Evolutionary conservation across 1,284 basidiomycete genomes (phyloP), one percentile per base, ranked within the genome.

Genomic region (Marasmius oreades): DNA sequence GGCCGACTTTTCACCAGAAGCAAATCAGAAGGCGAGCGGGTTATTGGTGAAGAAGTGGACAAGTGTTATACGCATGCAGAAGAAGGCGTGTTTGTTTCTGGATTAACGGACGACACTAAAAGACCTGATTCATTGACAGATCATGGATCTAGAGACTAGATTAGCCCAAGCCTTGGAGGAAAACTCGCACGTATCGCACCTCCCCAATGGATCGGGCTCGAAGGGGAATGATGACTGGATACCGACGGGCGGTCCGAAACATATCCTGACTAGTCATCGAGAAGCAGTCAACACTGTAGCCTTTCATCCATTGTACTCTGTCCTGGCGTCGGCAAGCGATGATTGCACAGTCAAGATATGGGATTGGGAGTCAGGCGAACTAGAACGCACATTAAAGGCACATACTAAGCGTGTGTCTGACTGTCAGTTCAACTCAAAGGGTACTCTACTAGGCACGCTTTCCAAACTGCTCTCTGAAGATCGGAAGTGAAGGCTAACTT

Each of bases 1-100:
- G 66, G 66, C 69, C 22, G 83, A 82, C 55, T 86, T 85, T 62
- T 72, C 77, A 55, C 78, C 80, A 23, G 81, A 90, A 71, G 77
- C 82, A 28, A 82, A 83, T 63, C 79, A 83, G 53, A 84, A 84
- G 66, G 80, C 77, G 66, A 78, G 77, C 18, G 87, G 87, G 0
- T 68, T 92, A 58, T 71, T 92, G 57, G 87, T 88, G 67, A 91
- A 90, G 79, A 92, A 92, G 69, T 92, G 90, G 90, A 90, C 87
- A 47, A 85, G 83, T 63, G 86, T 91, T 47, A 89, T 92, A 55
- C 76, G 89, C 45, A 69, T 91, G 66, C 89, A 91, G 75, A 90
- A 90, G 75, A 91, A 91, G 81, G 87, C 84, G 60, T 59, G 77
- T 62, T n/a, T 11, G n/a, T n/a, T 26, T n/a, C 39, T 45, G n/a